Conservation (phyloP, 2,329 filamentous ascomycete genomes). For the Scopulariopsis brevicaulis region DNA sequence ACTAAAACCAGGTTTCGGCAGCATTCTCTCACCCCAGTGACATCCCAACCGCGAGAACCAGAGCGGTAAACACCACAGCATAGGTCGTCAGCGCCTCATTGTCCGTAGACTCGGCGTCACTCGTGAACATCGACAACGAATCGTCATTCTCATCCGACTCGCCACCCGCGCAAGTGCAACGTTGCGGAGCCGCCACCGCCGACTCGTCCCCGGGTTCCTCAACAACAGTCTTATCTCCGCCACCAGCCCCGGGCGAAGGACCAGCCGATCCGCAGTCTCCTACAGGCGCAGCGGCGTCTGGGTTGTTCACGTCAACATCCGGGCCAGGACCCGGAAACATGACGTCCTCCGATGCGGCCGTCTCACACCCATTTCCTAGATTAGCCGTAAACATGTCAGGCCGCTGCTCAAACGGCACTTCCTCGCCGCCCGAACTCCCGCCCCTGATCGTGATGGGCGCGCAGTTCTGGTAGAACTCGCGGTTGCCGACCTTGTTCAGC, state of each 20-base stretch:
- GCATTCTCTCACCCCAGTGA: too few species aligned
- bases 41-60: too few species aligned
- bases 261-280: conserved; percentile 16
- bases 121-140: not conserved
- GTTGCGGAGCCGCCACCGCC: not conserved
- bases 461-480: conserved; percentile 64
- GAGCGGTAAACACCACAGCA: too few species aligned
- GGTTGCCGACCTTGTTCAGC: conserved; percentile 52
- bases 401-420: conserved; percentile 32
- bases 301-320: conserved; percentile 26
- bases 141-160: not conserved
- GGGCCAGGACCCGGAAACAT: conserved; percentile 51
- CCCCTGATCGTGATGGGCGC: conserved; percentile 40
- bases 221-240: not conserved
- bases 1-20: too few species aligned
- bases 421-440: not conserved
- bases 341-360: conserved; percentile 42
- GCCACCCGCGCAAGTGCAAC: not conserved
- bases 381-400: conserved; percentile 60
- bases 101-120: too few species aligned
- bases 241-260: not conserved
- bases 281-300: conserved; percentile 15
- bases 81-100: too few species aligned
- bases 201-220: not conserved
- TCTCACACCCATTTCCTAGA: conserved; percentile 42